Evolutionary conservation across 1,139 yeast genomes (phyloP).

Genomic region (Suhomyces panamericanus): DNA sequence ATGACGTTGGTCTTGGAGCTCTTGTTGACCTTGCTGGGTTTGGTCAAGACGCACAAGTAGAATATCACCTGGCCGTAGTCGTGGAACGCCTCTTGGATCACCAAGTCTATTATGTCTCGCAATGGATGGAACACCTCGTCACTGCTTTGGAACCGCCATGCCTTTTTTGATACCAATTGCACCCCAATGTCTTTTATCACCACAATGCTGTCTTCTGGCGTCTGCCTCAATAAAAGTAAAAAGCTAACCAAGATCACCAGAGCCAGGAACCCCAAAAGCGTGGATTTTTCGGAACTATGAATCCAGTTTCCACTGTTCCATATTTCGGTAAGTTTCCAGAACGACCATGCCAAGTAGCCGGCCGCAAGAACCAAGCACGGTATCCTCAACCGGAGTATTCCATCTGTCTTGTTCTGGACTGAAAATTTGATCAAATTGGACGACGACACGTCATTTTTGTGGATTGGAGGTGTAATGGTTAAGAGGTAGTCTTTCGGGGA

Average conservation of each 20-base stretch:
- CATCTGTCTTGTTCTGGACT: slow-evolving; percentile 14
- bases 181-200: slow-evolving; percentile 42
- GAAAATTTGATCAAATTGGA: slow-evolving; percentile 23
- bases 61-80: slow-evolving; percentile 61
- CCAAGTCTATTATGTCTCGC: slow-evolving; percentile 55
- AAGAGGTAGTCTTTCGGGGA: slow-evolving; percentile 33
- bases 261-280: not conserved
- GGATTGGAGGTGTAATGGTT: slow-evolving; percentile 27
- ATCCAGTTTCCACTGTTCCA: not conserved
- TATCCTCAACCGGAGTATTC: not conserved
- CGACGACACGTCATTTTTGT: slow-evolving; percentile 5
- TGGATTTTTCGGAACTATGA: not conserved
- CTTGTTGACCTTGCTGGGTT: slow-evolving; percentile 18
- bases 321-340: not conserved
- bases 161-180: slow-evolving; percentile 29
- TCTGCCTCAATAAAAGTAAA: slow-evolving; percentile 21
- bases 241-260: slow-evolving; percentile 13
- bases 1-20: slow-evolving; percentile 30
- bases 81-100: slow-evolving; percentile 68
- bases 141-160: slow-evolving; percentile 30
- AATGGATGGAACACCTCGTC: slow-evolving; percentile 47
- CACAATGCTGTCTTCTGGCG: slow-evolving; percentile 34
- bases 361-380: slow-evolving; percentile 3
- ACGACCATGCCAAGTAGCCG: not conserved
- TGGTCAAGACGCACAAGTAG: slow-evolving; percentile 59